Percentiles rank a stretch among this genome's conserved stretches.
Conservation (phyloP, 1,139 yeast species). For the Hemisphaericaspora xylofermentans region DNA sequence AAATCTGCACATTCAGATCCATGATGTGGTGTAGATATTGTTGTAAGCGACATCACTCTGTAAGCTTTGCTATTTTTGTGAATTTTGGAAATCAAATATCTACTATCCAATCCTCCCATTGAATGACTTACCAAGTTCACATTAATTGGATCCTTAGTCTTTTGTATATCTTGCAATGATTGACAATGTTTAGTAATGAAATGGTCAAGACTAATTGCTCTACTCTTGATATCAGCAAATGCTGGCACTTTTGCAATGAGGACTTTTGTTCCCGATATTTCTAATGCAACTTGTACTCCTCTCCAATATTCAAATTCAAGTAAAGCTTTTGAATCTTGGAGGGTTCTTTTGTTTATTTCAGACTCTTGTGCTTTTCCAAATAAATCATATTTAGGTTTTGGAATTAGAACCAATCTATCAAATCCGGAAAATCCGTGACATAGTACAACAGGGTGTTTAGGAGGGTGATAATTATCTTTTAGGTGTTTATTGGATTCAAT, state of each 20-base stretch:
- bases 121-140: conserved; percentile 86
- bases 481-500: conserved; percentile 8
- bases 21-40: conserved; percentile 84
- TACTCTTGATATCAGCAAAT: conserved; percentile 67
- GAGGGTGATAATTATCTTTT: conserved; percentile 30
- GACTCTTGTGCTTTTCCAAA: not conserved
- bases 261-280: conserved; percentile 63
- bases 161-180: conserved; percentile 25
- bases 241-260: conserved; percentile 80
- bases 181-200: conserved; percentile 49
- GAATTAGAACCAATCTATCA: conserved; percentile 57
- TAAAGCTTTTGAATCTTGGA: conserved; percentile 23
- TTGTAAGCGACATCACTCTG: conserved; percentile 69
- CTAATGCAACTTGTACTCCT: conserved; percentile 67
- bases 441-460: conserved; percentile 64
- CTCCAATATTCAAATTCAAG: conserved; percentile 71
- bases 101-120: conserved; percentile 89
- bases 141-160: conserved; percentile 36
- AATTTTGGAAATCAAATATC: conserved; percentile 60
- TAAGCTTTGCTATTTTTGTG: conserved; percentile 38
- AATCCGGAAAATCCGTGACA: conserved; percentile 89
- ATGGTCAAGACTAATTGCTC: conserved; percentile 60
- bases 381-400: conserved; percentile 18
- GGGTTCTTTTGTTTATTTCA: conserved; percentile 9
- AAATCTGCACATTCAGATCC: conserved; percentile 86